phyloP scores from a whole-genome alignment of 1,139 yeast genomes.

The Blastobotrys elegans region DNA sequence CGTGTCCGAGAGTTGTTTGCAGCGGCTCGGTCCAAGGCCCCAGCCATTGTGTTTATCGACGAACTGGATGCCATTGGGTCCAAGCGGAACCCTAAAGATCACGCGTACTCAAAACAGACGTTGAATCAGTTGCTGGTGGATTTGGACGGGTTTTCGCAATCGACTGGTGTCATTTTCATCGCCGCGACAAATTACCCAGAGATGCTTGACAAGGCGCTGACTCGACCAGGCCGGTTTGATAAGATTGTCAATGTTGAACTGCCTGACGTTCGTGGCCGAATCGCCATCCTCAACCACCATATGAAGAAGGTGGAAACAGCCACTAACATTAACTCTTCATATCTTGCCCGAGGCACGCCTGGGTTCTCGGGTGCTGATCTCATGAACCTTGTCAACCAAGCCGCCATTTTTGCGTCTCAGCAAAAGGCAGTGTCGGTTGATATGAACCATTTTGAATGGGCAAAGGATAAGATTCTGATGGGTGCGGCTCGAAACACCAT shows the following conservation, averaged over 20 bases:
- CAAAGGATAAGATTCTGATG: slow-evolving; percentile 93
- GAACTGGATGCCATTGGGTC: slow-evolving; percentile 99
- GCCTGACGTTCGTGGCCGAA: slow-evolving; percentile 97
- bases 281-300: slow-evolving; percentile 87
- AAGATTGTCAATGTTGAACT: slow-evolving; percentile 91
- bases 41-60: slow-evolving; percentile 94
- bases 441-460: slow-evolving; percentile 96
- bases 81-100: slow-evolving; percentile 94
- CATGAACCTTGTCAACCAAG: slow-evolving; percentile 93
- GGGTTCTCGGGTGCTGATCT: slow-evolving; percentile 97
- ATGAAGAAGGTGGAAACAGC: slow-evolving; percentile 86
- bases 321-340: slow-evolving; percentile 76
- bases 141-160: slow-evolving; percentile 91
- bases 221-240: slow-evolving; percentile 98
- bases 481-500: slow-evolving; percentile 97
- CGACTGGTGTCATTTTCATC: slow-evolving; percentile 88
- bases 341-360: slow-evolving; percentile 94
- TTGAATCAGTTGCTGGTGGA: slow-evolving; percentile 93
- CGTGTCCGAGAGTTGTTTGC: slow-evolving; percentile 89
- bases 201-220: slow-evolving; percentile 89
- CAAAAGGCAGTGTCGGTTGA: slow-evolving; percentile 85
- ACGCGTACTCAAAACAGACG: slow-evolving; percentile 96
- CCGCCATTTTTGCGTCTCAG: slow-evolving; percentile 95
- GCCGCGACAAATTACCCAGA: slow-evolving; percentile 99
- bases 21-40: slow-evolving; percentile 92